These are phyloP conservation scores for Pichia pseudocactophila DNA, from an alignment of 805 yeast genomes.

Conservation along the genomic window DNA sequence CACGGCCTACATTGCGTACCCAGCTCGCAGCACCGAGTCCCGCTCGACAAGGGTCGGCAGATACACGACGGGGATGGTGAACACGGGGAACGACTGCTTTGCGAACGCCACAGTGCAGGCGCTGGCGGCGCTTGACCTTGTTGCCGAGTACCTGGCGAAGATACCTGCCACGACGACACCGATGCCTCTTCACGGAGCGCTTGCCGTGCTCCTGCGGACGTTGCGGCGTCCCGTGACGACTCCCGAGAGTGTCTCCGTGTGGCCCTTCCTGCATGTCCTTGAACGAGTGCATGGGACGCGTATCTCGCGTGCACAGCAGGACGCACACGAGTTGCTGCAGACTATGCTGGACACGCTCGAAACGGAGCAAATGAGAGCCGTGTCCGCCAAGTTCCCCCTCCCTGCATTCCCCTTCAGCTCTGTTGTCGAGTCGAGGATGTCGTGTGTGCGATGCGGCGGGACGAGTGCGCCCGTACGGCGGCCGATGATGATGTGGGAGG, in stretches of 20 bases:
- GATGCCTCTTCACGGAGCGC: conserved; percentile 46
- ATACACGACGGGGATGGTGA: conserved; percentile 73
- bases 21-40: background rate
- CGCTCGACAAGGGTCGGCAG: conserved; percentile 52
- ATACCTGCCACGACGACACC: conserved; percentile 8
- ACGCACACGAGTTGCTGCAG: conserved; percentile 89
- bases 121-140: conserved; percentile 49
- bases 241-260: conserved; percentile 54
- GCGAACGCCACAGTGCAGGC: conserved; percentile 88
- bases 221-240: conserved; percentile 55
- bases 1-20: background rate
- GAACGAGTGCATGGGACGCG: conserved; percentile 66
- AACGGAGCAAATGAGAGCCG: conserved; percentile 39
- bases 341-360: conserved; percentile 70
- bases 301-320: conserved; percentile 80
- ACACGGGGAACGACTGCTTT: conserved; percentile 82
- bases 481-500: conserved; percentile 62
- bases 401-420: conserved; percentile 59
- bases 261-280: conserved; percentile 68
- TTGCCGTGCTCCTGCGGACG: conserved; percentile 42
- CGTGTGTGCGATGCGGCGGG: conserved; percentile 59
- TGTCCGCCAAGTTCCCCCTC: conserved; percentile 7
- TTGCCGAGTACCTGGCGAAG: conserved; percentile 47
- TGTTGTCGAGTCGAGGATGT: conserved; percentile 51
- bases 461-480: conserved; percentile 49